phyloP scores from a whole-genome alignment of 805 yeast species.

The Cyberlindnera meyerae region DNA sequence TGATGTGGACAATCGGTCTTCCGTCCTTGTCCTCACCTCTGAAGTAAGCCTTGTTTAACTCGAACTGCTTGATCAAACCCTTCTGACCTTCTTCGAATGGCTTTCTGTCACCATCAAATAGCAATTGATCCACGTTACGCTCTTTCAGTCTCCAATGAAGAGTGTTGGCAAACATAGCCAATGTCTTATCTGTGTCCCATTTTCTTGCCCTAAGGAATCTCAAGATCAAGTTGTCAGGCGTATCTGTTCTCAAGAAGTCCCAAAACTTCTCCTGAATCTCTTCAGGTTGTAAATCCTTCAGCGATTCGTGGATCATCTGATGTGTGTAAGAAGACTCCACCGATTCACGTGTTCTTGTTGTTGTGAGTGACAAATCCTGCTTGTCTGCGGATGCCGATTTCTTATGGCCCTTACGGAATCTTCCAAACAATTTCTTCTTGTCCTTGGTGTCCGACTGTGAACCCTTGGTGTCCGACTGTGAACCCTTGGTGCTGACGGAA shows the following conservation, averaged over 20 bases:
- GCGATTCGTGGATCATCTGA: slow-evolving; percentile 40
- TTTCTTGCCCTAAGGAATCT: slow-evolving; percentile 85
- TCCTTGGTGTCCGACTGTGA: background rate
- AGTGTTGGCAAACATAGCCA: slow-evolving; percentile 69
- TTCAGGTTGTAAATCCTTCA: slow-evolving; percentile 48
- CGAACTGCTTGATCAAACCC: slow-evolving; percentile 38
- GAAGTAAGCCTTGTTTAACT: slow-evolving; percentile 65
- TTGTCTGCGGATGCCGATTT: slow-evolving; percentile 12
- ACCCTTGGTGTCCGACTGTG: background rate
- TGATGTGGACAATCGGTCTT: slow-evolving; percentile 77
- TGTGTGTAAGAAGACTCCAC: slow-evolving; percentile 31
- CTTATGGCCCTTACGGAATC: slow-evolving; percentile 18
- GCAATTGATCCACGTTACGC: slow-evolving; percentile 53
- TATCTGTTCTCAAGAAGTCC: slow-evolving; percentile 65
- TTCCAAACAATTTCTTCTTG: slow-evolving; percentile 26
- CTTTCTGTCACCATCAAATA: slow-evolving; percentile 69
- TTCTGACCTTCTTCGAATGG: slow-evolving; percentile 42
- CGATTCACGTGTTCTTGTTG: slow-evolving; percentile 27
- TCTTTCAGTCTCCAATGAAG: slow-evolving; percentile 70
- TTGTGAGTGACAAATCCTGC: slow-evolving; percentile 15
- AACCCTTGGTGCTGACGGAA: slow-evolving; percentile 5
- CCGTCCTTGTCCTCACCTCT: slow-evolving; percentile 68
- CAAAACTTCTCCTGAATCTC: slow-evolving; percentile 49
- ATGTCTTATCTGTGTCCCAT: slow-evolving; percentile 65
- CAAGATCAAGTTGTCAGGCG: slow-evolving; percentile 72